Conservation (phyloP, 345 rosid genomes). For the Noccaea bulbosa region DNA sequence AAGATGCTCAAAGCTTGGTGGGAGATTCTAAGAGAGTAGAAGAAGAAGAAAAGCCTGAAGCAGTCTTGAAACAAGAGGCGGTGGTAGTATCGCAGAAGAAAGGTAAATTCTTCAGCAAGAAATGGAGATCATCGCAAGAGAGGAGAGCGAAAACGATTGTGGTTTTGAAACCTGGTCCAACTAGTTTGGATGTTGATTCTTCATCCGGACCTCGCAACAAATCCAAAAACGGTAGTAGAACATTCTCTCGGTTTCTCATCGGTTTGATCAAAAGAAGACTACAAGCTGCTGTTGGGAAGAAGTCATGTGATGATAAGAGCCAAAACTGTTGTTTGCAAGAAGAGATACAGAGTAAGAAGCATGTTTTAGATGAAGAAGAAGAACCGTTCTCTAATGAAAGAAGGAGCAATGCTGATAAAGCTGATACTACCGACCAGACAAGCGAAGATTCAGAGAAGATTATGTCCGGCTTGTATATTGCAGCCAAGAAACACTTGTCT, state of each 20-base stretch:
- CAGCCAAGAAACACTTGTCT: slow-evolving; percentile 93
- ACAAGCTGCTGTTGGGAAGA: slow-evolving; percentile 53
- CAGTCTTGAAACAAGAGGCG: slow-evolving; percentile 22
- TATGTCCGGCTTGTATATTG: slow-evolving; percentile 70
- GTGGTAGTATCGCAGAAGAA: slow-evolving; percentile 32
- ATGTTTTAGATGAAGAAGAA: slow-evolving; percentile 58
- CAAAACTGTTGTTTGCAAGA: slow-evolving; percentile 29
- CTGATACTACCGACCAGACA: slow-evolving; percentile 43
- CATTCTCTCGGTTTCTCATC: slow-evolving; percentile 47
- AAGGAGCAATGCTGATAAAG: slow-evolving; percentile 43
- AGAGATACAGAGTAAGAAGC: slow-evolving; percentile 51
- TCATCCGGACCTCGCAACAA: slow-evolving; percentile 58
- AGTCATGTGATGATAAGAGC: slow-evolving; percentile 48
- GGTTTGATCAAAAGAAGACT: slow-evolving; percentile 52
- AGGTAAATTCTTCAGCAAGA: slow-evolving; percentile 51
- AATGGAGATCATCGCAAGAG: slow-evolving; percentile 52
- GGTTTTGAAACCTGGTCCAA: slow-evolving; percentile 65
- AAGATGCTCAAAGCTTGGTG: slow-evolving; percentile 45
- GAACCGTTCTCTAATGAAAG: slow-evolving; percentile 41
- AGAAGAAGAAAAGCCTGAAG: slow-evolving; percentile 27
- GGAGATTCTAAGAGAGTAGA: slow-evolving; percentile 32
- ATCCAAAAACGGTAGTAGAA: slow-evolving; percentile 57
- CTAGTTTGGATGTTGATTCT: slow-evolving; percentile 40
- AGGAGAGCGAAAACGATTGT: slow-evolving; percentile 63
- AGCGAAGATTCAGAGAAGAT: slow-evolving; percentile 53